Base-by-base conservation (phyloP, 2,329 filamentous ascomycete genomes). In the Colletotrichum cuscutae region DNA sequence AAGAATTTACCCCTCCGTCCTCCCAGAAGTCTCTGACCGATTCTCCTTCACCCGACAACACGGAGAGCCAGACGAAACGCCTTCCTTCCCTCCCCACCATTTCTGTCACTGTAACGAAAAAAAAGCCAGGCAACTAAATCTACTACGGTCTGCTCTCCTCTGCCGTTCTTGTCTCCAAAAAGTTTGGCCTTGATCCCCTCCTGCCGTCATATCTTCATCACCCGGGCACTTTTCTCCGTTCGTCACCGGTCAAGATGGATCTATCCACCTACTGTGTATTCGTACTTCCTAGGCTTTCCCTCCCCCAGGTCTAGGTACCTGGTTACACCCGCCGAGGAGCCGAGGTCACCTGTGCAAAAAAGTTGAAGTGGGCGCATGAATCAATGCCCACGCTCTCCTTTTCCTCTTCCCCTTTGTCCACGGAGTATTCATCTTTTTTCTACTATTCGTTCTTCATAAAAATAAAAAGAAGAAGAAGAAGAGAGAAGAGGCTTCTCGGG, bases 371-470 rank as follows among this genome's bases (percentile, higher is more conserved):
- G 53, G 61, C 15, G 46, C 68, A 71, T 61, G 56, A 67, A 67
- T 68, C 35, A 62, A 64, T 32, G 61, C 35, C 63, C 68, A 71
- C 68, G 64, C 37, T 61, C 30, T 54, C 12, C 42, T 62, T 13
- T 11, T 8, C 30, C 22, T 26, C 30, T 37, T 26, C 32, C 15
- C 57, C 35, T 37, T 11, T 13, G 30, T 37, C 19, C 26, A 35
- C 11, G 32, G 32, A 12, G 32, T 35, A 9, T 52, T 49, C 49
- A 52, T 32, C 24, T 6, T 56, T n/a, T 22, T 32, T 46, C 32
- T 42, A 60, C 24, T 12, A 26, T 8, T 4, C 46, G 61, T 15
- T 52, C n/a, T 52, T 28, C 42, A 22, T 49, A 42, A 19, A 42
- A 26, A 26, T 1, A 26, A 26, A 1, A 26, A 42, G 26, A 42